Base-by-base conservation (phyloP, 208 protist species). In the Phytomonas serpens region DNA sequence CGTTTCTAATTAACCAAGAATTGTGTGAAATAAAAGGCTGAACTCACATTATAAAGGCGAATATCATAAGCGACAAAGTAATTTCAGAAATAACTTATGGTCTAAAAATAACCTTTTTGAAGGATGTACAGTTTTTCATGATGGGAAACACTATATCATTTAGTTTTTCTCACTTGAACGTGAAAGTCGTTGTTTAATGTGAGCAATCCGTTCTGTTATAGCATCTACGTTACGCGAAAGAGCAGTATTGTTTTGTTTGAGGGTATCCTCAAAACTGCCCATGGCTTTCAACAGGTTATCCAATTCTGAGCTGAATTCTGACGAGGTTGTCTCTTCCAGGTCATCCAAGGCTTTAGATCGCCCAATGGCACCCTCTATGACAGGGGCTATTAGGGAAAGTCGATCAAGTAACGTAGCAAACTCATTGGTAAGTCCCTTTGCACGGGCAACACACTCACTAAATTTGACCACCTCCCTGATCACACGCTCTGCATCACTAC, bases 351-450 rank as follows among this genome's bases (percentile, higher is more conserved):
- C 72, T 42, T 32, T 65, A 2, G 67, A 63, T 31, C 71, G 69
- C 0, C 68, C 71, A 11, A 36, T 23, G 16, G 61, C 76, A 3
- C 67, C 62, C 70, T 79, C 76, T 40, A 76, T 40, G 67, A 73
- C 40, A 7, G 76, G 71, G 14, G 33, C 19, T 30, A 75, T 13
- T 6, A 65, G 34, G 32, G 65, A 16, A 34, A 75, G 1, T 57
- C 47, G 47, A 27, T 57, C 47, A 57, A 57, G 19, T 19, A 57
- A 57, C 5, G 47, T 57, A 57, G 47, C 47, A 57, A 57, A 57
- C 47, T 57, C 47, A 57, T 57, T 57, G 10, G 47, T 57, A 1
- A 57, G 19, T 6, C 23, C 19, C 47, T 57, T 57, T 6, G 47
- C 47, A 57, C 27, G 16, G 47, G 47, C 47, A 9, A 57, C 47